A percentile compares a stretch with the other conserved stretches of the same genome.
These are phyloP conservation scores for Bruguiera gymnorhiza DNA, from an alignment of 345 rosid genomes.

Conservation along the genomic window DNA sequence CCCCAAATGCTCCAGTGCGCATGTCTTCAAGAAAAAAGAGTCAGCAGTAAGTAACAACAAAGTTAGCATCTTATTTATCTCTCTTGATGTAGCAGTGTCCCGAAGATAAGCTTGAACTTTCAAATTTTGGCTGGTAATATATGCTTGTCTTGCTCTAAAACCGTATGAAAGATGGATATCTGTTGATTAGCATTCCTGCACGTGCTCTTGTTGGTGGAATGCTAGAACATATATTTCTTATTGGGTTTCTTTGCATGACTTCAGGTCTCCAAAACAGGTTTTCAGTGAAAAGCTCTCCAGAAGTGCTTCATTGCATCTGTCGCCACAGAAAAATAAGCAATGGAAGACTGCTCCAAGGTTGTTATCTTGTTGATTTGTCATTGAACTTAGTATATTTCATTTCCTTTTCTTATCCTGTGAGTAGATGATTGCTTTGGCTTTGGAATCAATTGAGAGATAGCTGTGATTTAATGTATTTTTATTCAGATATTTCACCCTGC, in stretches of 20 bases:
- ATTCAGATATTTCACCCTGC: no score
- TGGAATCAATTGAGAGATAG: no score
- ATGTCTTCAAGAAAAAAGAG: conserved; percentile 21
- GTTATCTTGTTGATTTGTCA: conserved; percentile 21
- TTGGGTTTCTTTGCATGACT: not conserved
- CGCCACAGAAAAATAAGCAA: conserved; percentile 39
- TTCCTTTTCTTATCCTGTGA: not conserved
- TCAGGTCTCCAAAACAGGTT: conserved; percentile 50
- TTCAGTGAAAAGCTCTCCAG: conserved; percentile 33
- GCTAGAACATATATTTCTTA: not conserved
- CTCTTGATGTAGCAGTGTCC: conserved; percentile 11
- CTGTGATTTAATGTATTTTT: no score
- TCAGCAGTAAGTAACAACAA: conserved; percentile 37
- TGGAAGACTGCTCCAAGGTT: conserved; percentile 41
- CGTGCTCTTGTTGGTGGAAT: not conserved
- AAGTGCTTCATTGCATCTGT: conserved; percentile 31
- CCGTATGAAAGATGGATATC: not conserved
- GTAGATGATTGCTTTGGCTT: not conserved
- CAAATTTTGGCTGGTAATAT: conserved; percentile 4
- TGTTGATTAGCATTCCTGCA: not conserved
- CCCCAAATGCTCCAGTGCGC: conserved; percentile 13
- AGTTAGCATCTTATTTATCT: conserved; percentile 41
- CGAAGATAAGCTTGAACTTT: conserved; percentile 2
- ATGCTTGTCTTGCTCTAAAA: conserved; percentile 6
- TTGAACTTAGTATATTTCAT: not conserved